A percentile compares a stretch with the other conserved stretches of the same genome.
phyloP scores from a whole-genome alignment of 2,329 filamentous ascomycete species.

The Exophiala dermatitidis region DNA sequence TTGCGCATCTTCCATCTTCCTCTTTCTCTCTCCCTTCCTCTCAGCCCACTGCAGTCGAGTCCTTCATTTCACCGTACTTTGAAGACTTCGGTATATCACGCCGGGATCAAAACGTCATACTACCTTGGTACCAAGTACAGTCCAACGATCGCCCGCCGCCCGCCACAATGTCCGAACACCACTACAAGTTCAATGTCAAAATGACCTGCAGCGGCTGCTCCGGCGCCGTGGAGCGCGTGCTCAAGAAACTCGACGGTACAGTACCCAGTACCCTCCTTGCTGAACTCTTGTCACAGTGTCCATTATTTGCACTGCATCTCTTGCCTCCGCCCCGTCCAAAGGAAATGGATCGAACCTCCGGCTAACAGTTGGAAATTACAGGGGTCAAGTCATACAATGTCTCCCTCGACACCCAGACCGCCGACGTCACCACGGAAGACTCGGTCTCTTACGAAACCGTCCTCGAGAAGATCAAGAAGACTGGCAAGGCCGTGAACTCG shows the following conservation, averaged over 20 bases:
- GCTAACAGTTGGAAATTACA: slow-evolving; percentile 35
- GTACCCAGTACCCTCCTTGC: background rate
- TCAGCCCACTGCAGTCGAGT: background rate
- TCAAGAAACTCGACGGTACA: slow-evolving; percentile 82
- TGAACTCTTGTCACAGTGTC: too few relatives aligned
- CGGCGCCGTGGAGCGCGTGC: slow-evolving; percentile 80
- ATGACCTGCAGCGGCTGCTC: slow-evolving; percentile 98
- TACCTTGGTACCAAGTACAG: too few relatives aligned
- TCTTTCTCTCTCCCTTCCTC: background rate
- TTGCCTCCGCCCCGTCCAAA: too few relatives aligned
- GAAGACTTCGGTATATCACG: too few relatives aligned
- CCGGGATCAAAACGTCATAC: too few relatives aligned
- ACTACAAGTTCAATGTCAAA: slow-evolving; percentile 87
- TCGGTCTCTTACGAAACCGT: slow-evolving; percentile 70
- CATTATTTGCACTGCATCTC: too few relatives aligned
- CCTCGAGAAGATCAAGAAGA: slow-evolving; percentile 85
- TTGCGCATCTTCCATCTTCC: background rate
- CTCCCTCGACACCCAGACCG: slow-evolving; percentile 77
- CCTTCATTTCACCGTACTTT: too few relatives aligned
- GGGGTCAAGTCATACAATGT: slow-evolving; percentile 83
- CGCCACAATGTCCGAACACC: slow-evolving; percentile 65
- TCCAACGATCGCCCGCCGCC: background rate
- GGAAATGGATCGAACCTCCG: slow-evolving; percentile 1
- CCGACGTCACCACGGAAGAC: slow-evolving; percentile 64
- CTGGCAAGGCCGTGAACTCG: slow-evolving; percentile 81